These are phyloP conservation scores for Backusella westeae DNA, from an alignment of 192 early-diverging fungal genomes.

Conservation along the genomic window DNA sequence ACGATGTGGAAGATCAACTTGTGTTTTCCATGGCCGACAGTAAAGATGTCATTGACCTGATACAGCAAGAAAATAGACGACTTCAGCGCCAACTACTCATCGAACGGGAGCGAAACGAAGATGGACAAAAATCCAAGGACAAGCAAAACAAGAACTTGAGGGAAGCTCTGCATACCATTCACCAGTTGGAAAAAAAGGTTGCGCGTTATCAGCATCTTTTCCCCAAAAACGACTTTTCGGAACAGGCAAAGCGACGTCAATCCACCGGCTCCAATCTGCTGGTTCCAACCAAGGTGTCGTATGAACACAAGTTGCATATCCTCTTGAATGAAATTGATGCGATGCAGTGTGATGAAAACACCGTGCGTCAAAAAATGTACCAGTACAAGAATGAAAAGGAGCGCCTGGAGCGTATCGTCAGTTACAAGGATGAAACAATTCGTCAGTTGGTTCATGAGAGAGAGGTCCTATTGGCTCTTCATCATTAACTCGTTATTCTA, in stretches of 20 bases:
- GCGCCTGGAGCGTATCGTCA: not conserved
- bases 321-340: slow-evolving; percentile 15
- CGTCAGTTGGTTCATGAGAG: slow-evolving; percentile 3
- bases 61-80: slow-evolving; percentile 1
- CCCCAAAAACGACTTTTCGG: not conserved
- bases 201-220: not conserved
- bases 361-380: not conserved
- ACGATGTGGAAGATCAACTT: not conserved
- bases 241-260: not conserved
- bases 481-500: not conserved
- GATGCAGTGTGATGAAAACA: slow-evolving; percentile 4
- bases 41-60: not conserved
- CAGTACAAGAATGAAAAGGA: not conserved
- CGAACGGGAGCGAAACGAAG: slow-evolving; percentile 3
- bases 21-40: not conserved
- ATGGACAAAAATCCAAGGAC: not conserved
- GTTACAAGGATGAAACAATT: not conserved
- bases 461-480: not conserved
- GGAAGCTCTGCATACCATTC: not conserved
- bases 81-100: not conserved
- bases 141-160: not conserved
- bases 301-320: slow-evolving; percentile 12
- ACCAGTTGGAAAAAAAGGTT: not conserved
- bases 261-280: not conserved
- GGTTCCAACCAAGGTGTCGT: not conserved